Base-by-base conservation (phyloP, 176 grass and related monocot species). In the Alloteropsis semialata region DNA sequence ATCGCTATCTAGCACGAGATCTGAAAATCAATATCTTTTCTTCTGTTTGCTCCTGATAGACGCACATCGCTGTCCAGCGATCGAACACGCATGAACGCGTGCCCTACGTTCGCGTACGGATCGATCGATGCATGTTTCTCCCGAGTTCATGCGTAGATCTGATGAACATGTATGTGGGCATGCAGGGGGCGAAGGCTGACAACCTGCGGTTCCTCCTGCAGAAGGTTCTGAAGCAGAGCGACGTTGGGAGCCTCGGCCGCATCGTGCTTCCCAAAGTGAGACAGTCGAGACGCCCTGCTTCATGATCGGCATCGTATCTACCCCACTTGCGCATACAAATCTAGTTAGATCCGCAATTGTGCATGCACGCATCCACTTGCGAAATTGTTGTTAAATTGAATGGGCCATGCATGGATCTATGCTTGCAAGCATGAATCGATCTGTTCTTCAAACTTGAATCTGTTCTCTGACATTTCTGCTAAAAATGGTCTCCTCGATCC, bases 191-290 rank as follows among this genome's bases (percentile, higher is more conserved):
- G 22, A 98, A 78, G 91, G 19, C 84, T 16, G 96, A 99, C 48
- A 99, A 96, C 74, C 79, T 96, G 62, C 86, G 89, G 33, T 92
- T 94, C 87, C 85, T 99, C 38, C 85, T 99, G 78, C 93, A 94
- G 87, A 99, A 99, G 89, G 96, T 99, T 62, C 77, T 99, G 36
- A 99, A 99, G 91, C 93, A 99, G 86, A 99, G 96, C 82, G 96
- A 99, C 69, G 93, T 99, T 6, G 89, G 93, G 5, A 90, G 64
- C 85, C 83, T 99, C 42, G 96, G 93, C 38, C 89, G 96, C 75
- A 96, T 99, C 77, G 96, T 99, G 72, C 91, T 98, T 45, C 96
- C 96, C 70, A 98, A 98, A 86, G 96, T 98, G 91, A 93, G 91
- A 78, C 56, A 84, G 49, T 14, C 33, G 48, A 10, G 48, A 10